Evolutionary conservation across 495 filamentous ascomycete species (phyloP).

Genomic region (Sabuloglossum arenarium): DNA sequence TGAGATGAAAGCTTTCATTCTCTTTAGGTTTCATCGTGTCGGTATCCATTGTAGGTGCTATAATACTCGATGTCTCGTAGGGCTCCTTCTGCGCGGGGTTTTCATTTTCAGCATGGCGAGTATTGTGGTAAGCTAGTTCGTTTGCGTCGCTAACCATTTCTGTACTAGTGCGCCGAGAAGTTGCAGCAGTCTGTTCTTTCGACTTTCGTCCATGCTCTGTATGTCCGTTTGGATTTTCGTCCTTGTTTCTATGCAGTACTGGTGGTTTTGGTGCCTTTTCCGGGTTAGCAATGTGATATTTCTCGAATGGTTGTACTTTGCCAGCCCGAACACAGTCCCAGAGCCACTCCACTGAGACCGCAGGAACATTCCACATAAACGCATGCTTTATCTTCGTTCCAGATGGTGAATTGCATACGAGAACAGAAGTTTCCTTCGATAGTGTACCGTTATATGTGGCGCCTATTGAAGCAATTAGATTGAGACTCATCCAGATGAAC

Average conservation of each 20-base stretch:
- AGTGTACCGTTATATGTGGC: slow-evolving; percentile 60
- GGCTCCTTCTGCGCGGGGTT: not conserved
- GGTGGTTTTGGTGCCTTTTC: not conserved
- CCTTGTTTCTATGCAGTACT: not conserved
- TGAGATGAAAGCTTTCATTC: not conserved
- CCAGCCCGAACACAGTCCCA: slow-evolving; percentile 50
- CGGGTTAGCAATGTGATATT: not conserved
- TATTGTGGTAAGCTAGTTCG: not conserved
- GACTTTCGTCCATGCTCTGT: not conserved
- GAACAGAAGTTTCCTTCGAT: slow-evolving; percentile 38
- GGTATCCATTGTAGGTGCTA: not conserved
- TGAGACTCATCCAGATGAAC: not conserved
- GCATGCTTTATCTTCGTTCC: slow-evolving; percentile 59
- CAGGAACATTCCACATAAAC: slow-evolving; percentile 47
- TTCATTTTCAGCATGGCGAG: not conserved
- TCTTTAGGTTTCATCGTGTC: not conserved
- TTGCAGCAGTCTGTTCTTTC: not conserved
- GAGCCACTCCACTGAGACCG: slow-evolving; percentile 63
- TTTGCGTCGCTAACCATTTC: not conserved
- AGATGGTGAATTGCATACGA: slow-evolving; percentile 48
- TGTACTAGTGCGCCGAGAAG: not conserved
- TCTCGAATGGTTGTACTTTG: slow-evolving; percentile 7
- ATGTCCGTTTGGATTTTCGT: not conserved
- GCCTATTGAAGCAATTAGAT: slow-evolving; percentile 16
- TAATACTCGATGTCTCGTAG: not conserved